Evolutionary conservation across 225 moss, liverwort and hornwort genomes (phyloP).

Genomic region (Physcomitrium patens): DNA sequence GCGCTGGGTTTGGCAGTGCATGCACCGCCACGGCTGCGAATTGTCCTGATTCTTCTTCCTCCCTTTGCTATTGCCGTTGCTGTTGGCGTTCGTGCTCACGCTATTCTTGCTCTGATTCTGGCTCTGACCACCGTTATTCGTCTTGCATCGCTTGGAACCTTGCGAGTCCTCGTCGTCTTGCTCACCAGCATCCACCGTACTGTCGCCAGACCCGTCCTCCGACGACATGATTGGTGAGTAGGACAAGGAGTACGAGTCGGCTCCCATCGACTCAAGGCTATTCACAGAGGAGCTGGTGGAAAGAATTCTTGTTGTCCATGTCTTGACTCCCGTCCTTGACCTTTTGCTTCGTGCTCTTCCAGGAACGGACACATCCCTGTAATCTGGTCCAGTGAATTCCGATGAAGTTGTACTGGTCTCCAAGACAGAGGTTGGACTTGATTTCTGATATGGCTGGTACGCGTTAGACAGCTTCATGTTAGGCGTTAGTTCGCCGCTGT

Average conservation of each 20-base stretch:
- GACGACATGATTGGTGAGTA: slow-evolving; percentile 49
- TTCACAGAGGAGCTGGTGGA: slow-evolving; percentile 54
- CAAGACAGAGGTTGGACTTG: slow-evolving; percentile 85
- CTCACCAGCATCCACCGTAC: slow-evolving; percentile 35
- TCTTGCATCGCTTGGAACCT: neutral
- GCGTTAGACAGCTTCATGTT: slow-evolving; percentile 48
- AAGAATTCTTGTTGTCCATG: slow-evolving; percentile 62
- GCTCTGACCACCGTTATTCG: neutral
- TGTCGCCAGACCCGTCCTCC: slow-evolving; percentile 38
- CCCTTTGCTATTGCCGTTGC: slow-evolving; percentile 9
- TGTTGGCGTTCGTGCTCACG: neutral
- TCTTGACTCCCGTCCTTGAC: slow-evolving; percentile 72
- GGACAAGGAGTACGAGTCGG: slow-evolving; percentile 54
- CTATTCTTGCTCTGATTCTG: neutral
- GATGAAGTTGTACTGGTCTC: slow-evolving; percentile 87
- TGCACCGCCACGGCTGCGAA: slow-evolving; percentile 61
- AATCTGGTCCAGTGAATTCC: slow-evolving; percentile 62
- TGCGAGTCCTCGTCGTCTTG: slow-evolving; percentile 1
- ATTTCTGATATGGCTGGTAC: slow-evolving; percentile 62
- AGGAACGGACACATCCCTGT: slow-evolving; percentile 75
- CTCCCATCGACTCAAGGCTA: slow-evolving; percentile 55
- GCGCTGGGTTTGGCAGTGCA: slow-evolving; percentile 66
- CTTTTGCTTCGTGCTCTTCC: slow-evolving; percentile 95
- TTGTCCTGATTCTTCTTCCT: slow-evolving; percentile 50
- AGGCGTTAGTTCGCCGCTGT: slow-evolving; percentile 39